These are phyloP conservation scores for Fraxinus baroniana DNA, from an alignment of 305 asterid species.

Conservation along the genomic window DNA sequence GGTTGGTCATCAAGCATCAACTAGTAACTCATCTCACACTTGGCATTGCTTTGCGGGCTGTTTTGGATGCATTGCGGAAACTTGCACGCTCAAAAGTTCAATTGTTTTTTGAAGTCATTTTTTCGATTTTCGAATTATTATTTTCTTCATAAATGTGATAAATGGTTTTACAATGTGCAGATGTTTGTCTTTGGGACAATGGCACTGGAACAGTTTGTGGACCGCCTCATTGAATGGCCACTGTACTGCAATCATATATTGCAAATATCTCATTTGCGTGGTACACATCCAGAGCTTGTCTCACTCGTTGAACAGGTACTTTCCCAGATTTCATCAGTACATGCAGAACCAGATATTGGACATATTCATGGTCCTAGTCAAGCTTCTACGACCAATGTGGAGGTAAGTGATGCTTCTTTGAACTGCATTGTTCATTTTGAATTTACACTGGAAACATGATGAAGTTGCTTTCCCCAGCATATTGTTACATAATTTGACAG, in stretches of 20 bases:
- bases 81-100: constrained; percentile 91
- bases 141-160: constrained; percentile 23
- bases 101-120: constrained; percentile 19
- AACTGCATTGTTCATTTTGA: constrained; percentile 12
- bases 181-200: constrained; percentile 90
- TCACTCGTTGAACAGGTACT: constrained; percentile 70
- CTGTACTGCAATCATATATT: constrained; percentile 95
- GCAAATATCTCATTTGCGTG: constrained; percentile 96
- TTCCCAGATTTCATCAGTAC: constrained; percentile 64
- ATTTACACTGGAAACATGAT: not conserved
- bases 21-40: constrained; percentile 90
- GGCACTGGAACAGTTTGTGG: constrained; percentile 95
- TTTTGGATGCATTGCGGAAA: constrained; percentile 93
- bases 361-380: constrained; percentile 50
- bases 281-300: constrained; percentile 69
- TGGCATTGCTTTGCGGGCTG: constrained; percentile 96
- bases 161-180: constrained; percentile 42
- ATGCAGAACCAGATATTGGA: constrained; percentile 62
- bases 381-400: constrained; percentile 47
- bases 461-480: constrained; percentile 13
- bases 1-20: constrained; percentile 89
- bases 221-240: constrained; percentile 97
- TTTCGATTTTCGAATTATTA: not conserved
- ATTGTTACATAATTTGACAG: not conserved
- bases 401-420: constrained; percentile 44